Percentiles rank a stretch among this genome's conserved stretches.
phyloP scores from a whole-genome alignment of 768 basidiomycete species.

The Kwoniella heveanensis region DNA sequence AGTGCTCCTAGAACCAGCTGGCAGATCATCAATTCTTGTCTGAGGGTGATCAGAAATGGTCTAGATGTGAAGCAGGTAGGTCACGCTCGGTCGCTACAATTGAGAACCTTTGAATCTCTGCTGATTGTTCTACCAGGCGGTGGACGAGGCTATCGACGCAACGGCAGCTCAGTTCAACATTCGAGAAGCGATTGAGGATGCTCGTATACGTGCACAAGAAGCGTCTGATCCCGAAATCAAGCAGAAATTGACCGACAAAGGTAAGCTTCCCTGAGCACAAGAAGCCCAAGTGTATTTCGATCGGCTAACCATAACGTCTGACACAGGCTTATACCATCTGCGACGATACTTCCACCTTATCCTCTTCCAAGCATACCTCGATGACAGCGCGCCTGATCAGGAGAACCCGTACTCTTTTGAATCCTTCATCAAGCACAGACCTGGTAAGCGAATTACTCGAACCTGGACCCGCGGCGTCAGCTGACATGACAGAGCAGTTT shows the following conservation, averaged over 20 bases:
- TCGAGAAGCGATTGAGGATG: conserved; percentile 83
- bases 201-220: conserved; percentile 74
- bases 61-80: conserved; percentile 72
- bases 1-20: conserved; percentile 29
- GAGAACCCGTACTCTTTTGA: conserved; percentile 64
- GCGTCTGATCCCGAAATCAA: conserved; percentile 72
- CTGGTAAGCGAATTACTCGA: conserved; percentile 62
- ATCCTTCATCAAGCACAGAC: conserved; percentile 76
- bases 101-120: too few relatives aligned
- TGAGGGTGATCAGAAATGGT: conserved; percentile 84
- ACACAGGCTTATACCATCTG: conserved; percentile 73
- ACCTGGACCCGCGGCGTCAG: background rate
- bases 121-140: conserved; percentile 36
- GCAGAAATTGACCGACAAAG: conserved; percentile 69
- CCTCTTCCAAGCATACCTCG: conserved; percentile 86
- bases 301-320: too few relatives aligned
- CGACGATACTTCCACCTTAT: conserved; percentile 82
- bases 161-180: conserved; percentile 82
- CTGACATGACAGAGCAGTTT: conserved; percentile 61
- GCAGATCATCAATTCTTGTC: conserved; percentile 73
- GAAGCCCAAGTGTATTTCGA: too few relatives aligned
- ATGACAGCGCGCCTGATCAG: conserved; percentile 73
- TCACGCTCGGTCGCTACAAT: background rate
- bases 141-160: conserved; percentile 69
- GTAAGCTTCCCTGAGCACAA: conserved; percentile 60